A percentile compares a stretch with the other conserved stretches of the same genome.
phyloP scores from a whole-genome alignment of 176 grass and related monocot species.

The Triticum urartu region DNA sequence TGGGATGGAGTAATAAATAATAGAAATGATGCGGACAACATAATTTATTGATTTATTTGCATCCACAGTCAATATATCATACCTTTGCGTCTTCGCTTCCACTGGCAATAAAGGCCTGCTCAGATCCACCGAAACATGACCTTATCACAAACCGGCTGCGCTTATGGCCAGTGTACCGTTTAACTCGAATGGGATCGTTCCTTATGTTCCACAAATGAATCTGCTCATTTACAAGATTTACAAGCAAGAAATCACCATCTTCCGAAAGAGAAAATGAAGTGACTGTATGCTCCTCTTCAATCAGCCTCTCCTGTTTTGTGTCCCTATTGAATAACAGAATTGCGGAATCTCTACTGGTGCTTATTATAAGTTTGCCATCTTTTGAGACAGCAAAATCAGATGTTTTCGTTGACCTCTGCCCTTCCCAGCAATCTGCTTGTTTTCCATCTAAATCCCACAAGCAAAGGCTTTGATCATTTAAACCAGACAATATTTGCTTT shows the following conservation, averaged over 20 bases:
- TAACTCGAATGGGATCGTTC: conserved; percentile 54
- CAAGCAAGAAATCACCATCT: conserved; percentile 84
- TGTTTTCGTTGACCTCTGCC: conserved; percentile 51
- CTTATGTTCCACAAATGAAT: conserved; percentile 94
- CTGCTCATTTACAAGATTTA: conserved; percentile 61
- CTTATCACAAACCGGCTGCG: conserved; percentile 75
- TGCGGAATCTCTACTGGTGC: conserved; percentile 40
- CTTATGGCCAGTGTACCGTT: conserved; percentile 73
- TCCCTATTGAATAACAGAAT: conserved; percentile 72
- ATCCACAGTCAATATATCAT: conserved; percentile 1
- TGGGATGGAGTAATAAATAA: background rate
- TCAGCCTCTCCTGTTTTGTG: conserved; percentile 58
- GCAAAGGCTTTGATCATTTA: conserved; percentile 51
- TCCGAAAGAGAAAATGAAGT: conserved; percentile 85
- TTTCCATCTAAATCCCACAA: conserved; percentile 64
- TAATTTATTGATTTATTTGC: background rate
- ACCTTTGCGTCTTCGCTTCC: conserved; percentile 97
- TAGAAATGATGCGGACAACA: conserved; percentile 9
- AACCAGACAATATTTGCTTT: conserved; percentile 57
- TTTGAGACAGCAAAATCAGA: conserved; percentile 63
- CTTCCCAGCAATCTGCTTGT: conserved; percentile 68
- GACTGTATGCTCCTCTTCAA: conserved; percentile 68
- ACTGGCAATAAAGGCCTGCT: conserved; percentile 89
- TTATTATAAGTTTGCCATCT: conserved; percentile 72
- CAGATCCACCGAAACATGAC: conserved; percentile 90